A percentile compares a stretch with the other conserved stretches of the same genome.
These are phyloP conservation scores for Lasiosphaeris hirsuta DNA, from an alignment of 495 filamentous ascomycete genomes.

Conservation along the genomic window DNA sequence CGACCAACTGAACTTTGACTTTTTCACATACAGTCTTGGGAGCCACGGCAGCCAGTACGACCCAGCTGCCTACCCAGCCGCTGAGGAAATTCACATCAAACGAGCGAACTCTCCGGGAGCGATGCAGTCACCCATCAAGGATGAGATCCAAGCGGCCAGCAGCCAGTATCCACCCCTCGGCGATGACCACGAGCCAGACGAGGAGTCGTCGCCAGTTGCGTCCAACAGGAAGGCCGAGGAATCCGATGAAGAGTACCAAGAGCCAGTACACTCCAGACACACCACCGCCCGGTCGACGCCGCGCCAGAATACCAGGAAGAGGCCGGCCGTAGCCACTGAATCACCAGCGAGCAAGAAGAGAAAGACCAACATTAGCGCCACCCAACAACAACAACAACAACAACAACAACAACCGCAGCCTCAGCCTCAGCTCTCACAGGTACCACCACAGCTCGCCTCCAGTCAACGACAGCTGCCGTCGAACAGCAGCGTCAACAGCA, in stretches of 20 bases:
- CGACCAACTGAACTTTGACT: conserved; percentile 14
- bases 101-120: conserved; percentile 23
- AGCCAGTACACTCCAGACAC: not conserved
- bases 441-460: too few relatives aligned
- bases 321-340: too few relatives aligned
- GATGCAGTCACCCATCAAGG: conserved; percentile 24
- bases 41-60: conserved; percentile 17
- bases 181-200: conserved; percentile 21
- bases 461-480: not conserved
- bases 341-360: not conserved
- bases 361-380: not conserved
- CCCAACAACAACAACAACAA: not conserved
- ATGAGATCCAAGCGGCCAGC: conserved; percentile 27
- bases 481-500: not conserved
- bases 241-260: not conserved
- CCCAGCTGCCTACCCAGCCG: not conserved
- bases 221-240: conserved; percentile 2
- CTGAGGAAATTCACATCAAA: not conserved
- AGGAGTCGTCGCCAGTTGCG: conserved; percentile 17
- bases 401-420: not conserved
- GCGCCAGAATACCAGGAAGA: too few relatives aligned
- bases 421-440: not conserved
- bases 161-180: conserved; percentile 19
- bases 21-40: conserved; percentile 18
- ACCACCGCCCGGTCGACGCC: too few relatives aligned